Percentiles rank a stretch among this genome's conserved stretches.
phyloP scores from a whole-genome alignment of 306 rosid species.

The Dryas drummondii region DNA sequence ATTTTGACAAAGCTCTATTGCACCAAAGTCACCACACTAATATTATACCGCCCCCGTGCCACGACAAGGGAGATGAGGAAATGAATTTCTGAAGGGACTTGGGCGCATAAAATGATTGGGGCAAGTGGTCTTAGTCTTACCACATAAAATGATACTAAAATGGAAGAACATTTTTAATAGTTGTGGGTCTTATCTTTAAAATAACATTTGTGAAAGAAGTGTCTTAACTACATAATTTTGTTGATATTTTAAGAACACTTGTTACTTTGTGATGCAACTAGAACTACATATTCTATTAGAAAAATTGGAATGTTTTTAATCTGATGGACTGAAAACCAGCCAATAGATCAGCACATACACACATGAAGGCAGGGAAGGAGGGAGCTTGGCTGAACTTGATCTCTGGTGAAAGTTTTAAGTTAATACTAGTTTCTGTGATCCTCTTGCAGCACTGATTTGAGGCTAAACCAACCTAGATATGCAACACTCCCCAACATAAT shows the following conservation, averaged over 20 bases:
- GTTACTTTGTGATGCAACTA: background rate
- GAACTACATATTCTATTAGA: background rate
- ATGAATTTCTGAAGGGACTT: no score
- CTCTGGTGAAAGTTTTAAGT: background rate
- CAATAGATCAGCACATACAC: background rate
- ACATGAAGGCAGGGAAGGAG: background rate
- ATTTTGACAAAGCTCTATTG: no score
- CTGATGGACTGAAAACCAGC: conserved; percentile 7
- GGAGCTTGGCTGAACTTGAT: background rate
- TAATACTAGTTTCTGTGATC: background rate
- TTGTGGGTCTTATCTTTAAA: background rate
- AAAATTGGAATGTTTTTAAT: background rate
- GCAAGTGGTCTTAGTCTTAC: background rate
- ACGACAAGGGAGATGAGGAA: no score
- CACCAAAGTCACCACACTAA: no score
- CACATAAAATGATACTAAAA: background rate
- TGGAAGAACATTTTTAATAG: background rate
- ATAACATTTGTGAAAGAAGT: background rate
- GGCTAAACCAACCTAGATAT: conserved; percentile 92
- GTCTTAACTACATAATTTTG: background rate
- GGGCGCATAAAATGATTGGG: background rate
- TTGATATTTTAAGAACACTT: conserved; percentile 3
- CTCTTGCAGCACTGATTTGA: conserved; percentile 74
- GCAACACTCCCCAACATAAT: conserved; percentile 97
- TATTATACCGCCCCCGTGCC: no score